Percentiles rank a stretch among this genome's conserved stretches.
phyloP scores from a whole-genome alignment of 306 rosid genomes.

The Vigna nakashimae region DNA sequence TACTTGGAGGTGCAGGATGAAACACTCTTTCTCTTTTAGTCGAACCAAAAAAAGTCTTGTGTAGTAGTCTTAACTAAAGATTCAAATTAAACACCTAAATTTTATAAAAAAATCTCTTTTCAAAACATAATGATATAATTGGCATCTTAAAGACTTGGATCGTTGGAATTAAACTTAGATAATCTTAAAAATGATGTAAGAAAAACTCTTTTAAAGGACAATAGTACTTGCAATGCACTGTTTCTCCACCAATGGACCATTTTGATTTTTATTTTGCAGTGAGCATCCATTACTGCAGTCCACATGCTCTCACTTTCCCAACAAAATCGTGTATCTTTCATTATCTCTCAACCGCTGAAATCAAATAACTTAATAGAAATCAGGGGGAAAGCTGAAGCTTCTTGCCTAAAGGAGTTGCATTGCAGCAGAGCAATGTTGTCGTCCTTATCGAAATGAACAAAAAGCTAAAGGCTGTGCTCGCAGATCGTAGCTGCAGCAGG shows the following conservation, averaged over 20 bases:
- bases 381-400: constrained; percentile 47
- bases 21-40: too few species aligned
- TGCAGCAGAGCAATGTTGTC: constrained; percentile 40
- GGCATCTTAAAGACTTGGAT: too few species aligned
- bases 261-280: neutral
- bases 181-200: too few species aligned
- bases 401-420: constrained; percentile 42
- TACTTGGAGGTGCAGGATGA: too few species aligned
- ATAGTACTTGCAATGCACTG: too few species aligned
- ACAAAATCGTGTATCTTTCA: neutral
- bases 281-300: neutral
- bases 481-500: constrained; percentile 19
- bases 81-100: too few species aligned
- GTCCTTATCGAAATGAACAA: constrained; percentile 55
- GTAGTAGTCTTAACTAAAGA: too few species aligned
- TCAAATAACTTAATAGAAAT: neutral
- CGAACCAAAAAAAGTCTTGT: too few species aligned
- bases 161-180: too few species aligned
- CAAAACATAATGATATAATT: too few species aligned
- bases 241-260: neutral
- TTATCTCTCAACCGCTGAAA: neutral
- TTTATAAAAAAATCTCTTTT: too few species aligned
- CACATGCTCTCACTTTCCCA: neutral
- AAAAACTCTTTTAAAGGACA: too few species aligned
- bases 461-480: constrained; percentile 10